Conservation (phyloP, 257 asterid species). For the Knoxia roxburghii region DNA sequence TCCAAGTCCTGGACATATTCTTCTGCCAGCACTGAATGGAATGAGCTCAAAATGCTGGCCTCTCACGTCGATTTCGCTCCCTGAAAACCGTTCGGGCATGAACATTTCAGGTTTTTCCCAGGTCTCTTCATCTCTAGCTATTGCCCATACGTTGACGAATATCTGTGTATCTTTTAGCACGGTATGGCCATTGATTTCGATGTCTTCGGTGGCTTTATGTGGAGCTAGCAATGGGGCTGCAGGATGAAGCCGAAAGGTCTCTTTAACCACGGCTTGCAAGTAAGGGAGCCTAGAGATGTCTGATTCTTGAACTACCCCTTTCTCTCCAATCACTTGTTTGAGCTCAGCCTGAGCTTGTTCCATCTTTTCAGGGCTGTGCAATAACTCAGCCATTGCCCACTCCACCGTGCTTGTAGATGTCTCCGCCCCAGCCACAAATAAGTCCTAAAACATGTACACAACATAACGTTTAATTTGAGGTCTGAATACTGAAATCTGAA, state of each 20-base stretch:
- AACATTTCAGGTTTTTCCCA: constrained; percentile 28
- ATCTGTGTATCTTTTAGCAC: constrained; percentile 28
- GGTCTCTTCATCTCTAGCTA: constrained; percentile 23
- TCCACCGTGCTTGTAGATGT: constrained; percentile 24
- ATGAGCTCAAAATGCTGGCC: constrained; percentile 38
- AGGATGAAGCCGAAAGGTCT: constrained; percentile 39
- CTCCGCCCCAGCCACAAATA: constrained; percentile 22
- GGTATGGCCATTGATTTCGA: constrained; percentile 22
- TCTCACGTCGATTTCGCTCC: constrained; percentile 13
- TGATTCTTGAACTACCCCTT: constrained; percentile 14
- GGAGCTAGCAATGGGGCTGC: constrained; percentile 27
- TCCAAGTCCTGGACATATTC: constrained; percentile 38
- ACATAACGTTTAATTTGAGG: no score
- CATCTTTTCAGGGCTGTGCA: constrained; percentile 14
- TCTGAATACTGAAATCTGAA: no score
- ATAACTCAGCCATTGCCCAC: constrained; percentile 34
- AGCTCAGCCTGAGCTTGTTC: constrained; percentile 13
- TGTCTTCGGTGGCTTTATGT: constrained; percentile 20
- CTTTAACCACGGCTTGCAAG: constrained; percentile 34
- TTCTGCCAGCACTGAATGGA: constrained; percentile 31
- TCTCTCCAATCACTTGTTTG: constrained; percentile 4
- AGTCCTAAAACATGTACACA: constrained; percentile 17
- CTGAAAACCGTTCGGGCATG: constrained; percentile 33
- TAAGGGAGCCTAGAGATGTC: constrained; percentile 24
- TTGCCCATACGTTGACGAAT: constrained; percentile 34